A percentile compares a stretch with the other conserved stretches of the same genome.
These are phyloP conservation scores for Saccharomyces hybrid DNA, from an alignment of 1,139 yeast species.

Conservation along the genomic window DNA sequence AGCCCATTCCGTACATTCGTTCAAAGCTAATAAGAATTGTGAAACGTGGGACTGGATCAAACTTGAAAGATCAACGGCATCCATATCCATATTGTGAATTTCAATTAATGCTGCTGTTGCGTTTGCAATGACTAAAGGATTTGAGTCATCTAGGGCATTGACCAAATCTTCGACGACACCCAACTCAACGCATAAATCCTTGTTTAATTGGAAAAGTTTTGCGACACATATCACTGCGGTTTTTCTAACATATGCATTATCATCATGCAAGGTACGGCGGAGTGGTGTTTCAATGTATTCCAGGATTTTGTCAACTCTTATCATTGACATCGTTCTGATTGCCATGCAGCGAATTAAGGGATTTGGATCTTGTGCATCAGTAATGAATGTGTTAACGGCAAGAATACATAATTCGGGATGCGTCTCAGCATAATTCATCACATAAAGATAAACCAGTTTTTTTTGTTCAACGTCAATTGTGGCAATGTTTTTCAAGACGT, in stretches of 20 bases:
- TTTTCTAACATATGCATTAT: conserved; percentile 93
- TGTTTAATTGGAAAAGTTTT: conserved; percentile 80
- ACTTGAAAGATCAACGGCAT: conserved; percentile 32
- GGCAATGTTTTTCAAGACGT: conserved; percentile 91
- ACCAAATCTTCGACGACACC: conserved; percentile 72
- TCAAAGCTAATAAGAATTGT: conserved; percentile 65
- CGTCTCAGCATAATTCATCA: conserved; percentile 95
- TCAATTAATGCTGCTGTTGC: conserved; percentile 82
- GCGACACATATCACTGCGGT: conserved; percentile 98
- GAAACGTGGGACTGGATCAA: conserved; percentile 33
- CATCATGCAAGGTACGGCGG: conserved; percentile 76
- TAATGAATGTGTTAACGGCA: conserved; percentile 95
- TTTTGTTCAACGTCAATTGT: conserved; percentile 96
- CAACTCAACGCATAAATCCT: conserved; percentile 72
- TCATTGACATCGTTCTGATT: conserved; percentile 97
- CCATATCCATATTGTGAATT: conserved; percentile 62
- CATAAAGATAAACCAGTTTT: conserved; percentile 85
- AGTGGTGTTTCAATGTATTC: conserved; percentile 91
- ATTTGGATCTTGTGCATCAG: conserved; percentile 94
- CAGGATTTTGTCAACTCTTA: conserved; percentile 88
- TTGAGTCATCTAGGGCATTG: conserved; percentile 70
- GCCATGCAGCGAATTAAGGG: conserved; percentile 95
- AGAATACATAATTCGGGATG: conserved; percentile 93
- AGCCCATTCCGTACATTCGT: conserved; percentile 99
- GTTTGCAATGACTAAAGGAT: conserved; percentile 96